Evolutionary conservation across 179 eudicot genomes (phyloP).

Genomic region (Nepenthes alata): DNA sequence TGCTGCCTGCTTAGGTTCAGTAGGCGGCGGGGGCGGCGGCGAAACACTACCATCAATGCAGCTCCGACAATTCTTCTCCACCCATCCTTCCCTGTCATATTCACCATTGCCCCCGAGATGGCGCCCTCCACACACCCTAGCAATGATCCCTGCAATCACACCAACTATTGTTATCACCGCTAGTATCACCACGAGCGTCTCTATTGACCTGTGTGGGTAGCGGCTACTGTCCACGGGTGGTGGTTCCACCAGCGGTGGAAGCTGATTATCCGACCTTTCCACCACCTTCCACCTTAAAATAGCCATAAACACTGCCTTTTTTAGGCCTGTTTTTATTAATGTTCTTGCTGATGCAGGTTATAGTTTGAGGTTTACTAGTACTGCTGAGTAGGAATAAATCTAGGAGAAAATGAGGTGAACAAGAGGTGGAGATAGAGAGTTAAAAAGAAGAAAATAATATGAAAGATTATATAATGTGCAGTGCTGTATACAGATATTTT

Average conservation of each 20-base stretch:
- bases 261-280: constrained; percentile 22
- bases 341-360: too few species aligned
- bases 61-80: constrained; percentile 46
- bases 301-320: background rate
- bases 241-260: constrained; percentile 40
- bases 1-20: constrained; percentile 13
- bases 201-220: constrained; percentile 38
- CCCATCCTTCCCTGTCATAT: constrained; percentile 62
- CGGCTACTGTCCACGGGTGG: constrained; percentile 24
- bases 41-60: constrained; percentile 55
- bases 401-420: too few species aligned
- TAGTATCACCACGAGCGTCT: constrained; percentile 58
- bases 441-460: too few species aligned
- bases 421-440: too few species aligned
- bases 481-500: too few species aligned
- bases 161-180: constrained; percentile 57
- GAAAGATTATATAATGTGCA: too few species aligned
- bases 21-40: constrained; percentile 22
- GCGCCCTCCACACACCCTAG: constrained; percentile 55
- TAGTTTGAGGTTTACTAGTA: too few species aligned
- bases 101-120: constrained; percentile 44
- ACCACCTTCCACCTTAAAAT: constrained; percentile 5
- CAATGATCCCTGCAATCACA: constrained; percentile 58
- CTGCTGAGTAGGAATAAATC: too few species aligned
- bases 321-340: too few species aligned